phyloP scores from a whole-genome alignment of 148 eudicot species.

The Fallopia convolvulus region DNA sequence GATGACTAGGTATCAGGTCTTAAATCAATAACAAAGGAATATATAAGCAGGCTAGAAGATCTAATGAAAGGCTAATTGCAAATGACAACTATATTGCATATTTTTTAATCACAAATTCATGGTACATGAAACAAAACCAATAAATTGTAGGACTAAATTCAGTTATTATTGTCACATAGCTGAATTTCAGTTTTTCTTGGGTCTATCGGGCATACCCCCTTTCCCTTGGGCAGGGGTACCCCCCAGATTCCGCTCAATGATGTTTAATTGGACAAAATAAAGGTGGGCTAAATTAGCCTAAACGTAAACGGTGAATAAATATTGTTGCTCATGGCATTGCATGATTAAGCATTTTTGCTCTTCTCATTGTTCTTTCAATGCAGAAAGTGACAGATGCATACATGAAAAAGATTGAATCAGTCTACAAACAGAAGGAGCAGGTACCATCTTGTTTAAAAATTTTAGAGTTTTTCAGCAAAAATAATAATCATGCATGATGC shows the following conservation, averaged over 20 bases:
- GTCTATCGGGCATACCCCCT: too few relatives aligned
- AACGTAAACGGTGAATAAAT: neutral
- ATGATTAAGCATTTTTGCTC: neutral
- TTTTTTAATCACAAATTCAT: too few relatives aligned
- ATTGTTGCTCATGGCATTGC: neutral
- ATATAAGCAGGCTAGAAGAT: too few relatives aligned
- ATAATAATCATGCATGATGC: neutral
- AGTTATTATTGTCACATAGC: too few relatives aligned
- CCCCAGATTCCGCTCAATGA: too few relatives aligned
- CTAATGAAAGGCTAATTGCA: too few relatives aligned
- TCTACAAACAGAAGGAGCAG: conserved; percentile 94
- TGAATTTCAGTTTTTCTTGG: too few relatives aligned
- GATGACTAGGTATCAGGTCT: neutral
- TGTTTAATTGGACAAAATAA: neutral
- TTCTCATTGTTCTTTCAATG: conserved; percentile 13
- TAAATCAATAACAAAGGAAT: neutral
- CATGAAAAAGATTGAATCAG: conserved; percentile 70
- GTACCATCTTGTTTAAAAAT: conserved; percentile 21
- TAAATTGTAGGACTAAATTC: neutral
- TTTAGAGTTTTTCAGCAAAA: neutral
- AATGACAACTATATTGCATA: too few relatives aligned
- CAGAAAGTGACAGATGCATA: conserved; percentile 88
- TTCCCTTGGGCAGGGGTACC: too few relatives aligned
- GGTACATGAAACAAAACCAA: neutral
- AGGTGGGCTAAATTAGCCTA: neutral